Base-by-base conservation (phyloP, 2,329 filamentous ascomycete species). In the Phialophora chinensis region DNA sequence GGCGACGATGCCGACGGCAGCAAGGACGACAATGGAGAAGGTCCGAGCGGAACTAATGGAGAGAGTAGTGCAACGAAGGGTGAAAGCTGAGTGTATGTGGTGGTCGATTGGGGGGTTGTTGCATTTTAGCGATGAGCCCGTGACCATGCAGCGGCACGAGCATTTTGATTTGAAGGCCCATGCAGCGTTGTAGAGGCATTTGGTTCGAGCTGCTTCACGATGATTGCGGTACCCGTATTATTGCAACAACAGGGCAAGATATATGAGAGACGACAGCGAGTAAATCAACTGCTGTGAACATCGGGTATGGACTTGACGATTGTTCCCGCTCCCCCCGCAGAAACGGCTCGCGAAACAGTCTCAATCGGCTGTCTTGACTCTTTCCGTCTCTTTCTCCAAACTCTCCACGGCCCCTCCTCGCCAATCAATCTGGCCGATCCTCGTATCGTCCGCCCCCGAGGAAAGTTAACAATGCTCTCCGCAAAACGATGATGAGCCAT, bases 1-100 rank as follows among this genome's bases (percentile, higher is more conserved):
- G 62, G 69, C 17, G 64, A 60, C 47, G 64, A 66, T 53, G 61
- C 58, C 50, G 68, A 58, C 54, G 70, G 63, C 14, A 62, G 61
- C 35, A 42, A 50, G 12, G 63, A 54, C 23, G 54, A 53, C 29
- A 57, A 49, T 44, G 42, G 52, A 2, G 50, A 35, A 12, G 60
- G 35, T 33, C 11, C 50, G 2, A 53, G 11, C 49, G 47, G 49
- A 31, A 61, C 59, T 12, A 60, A 61, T n/a, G 66, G 56, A 33
- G 66, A 66, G 33, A 54, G 55, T 23, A 66, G 60, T 42, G 63
- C 58, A n/a, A 59, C 42, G 29, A 57, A 68, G 47, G 53, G n/a
- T 65, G 58, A 62, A 25, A 33, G 25, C 14, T 42, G 27, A 25
- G 49, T 7, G 14, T 33, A 50, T 44, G 31, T 42, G 31, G 27